Base-by-base conservation (phyloP, 106 monocot genomes). In the Ottelia alismoides region DNA sequence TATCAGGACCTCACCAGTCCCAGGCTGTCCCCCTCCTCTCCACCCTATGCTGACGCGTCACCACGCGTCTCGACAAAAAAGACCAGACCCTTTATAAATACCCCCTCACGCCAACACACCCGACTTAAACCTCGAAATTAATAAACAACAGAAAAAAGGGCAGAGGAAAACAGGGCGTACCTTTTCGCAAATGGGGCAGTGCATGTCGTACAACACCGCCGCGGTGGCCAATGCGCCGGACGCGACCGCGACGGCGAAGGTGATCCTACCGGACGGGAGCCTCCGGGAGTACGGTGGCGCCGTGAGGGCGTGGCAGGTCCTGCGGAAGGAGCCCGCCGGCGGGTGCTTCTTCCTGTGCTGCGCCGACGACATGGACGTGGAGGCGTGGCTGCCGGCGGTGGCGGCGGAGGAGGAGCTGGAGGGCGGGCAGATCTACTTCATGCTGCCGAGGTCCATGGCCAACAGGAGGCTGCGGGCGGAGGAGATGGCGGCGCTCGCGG, bases 351-450 rank as follows among this genome's bases (percentile, higher is more conserved):
- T 61, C 61, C 11, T 61, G 43, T 61, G 61, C 61, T 49, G 44
- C 61, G 27, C 47, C 27, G 61, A 61, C 48, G 61, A 49, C 48
- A 61, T 61, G 61, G 61, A 61, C 49, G 47, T 61, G 22, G 61
- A 49, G 2, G 61, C 22, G 43, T 28, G 20, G 18, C 11, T 61
- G 19, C 28, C 61, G 4, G 47, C 61, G 19, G 49, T 61, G 27
- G 28, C 29, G 9, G 1, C 29, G 28, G 61, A 61, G 28, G 61
- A 61, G 28, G 49, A 28, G 49, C 61, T 61, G 21, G 43, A 19
- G 7, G 49, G 49, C 19, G 61, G 61, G 27, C 27, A 31, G 29
- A 40, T 61, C 19, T 61, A 61, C 61, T 61, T 61, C 61, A 28
- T 30, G 17, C 61, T 61, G 27, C 61, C 61, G 3, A 28, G 6